phyloP scores from a whole-genome alignment of 345 rosid genomes.

The Toxicodendron radicans region DNA sequence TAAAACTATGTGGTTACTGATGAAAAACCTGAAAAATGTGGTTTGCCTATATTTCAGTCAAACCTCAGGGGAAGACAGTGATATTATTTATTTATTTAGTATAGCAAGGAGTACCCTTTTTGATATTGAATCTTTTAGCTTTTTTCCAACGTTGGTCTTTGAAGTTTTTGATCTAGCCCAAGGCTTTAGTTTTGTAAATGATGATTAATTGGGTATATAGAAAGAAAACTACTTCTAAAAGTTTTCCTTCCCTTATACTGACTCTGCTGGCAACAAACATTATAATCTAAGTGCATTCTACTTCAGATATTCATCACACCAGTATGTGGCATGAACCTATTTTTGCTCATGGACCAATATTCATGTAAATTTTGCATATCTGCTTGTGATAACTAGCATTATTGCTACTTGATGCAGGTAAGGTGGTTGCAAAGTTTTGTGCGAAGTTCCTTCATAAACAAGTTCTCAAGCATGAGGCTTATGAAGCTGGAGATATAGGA shows the following conservation, averaged over 20 bases:
- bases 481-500: conserved; percentile 71
- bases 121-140: not conserved
- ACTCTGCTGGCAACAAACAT: not conserved
- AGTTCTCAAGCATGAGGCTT: conserved; percentile 68
- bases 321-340: not conserved
- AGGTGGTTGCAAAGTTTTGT: conserved; percentile 92
- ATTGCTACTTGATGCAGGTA: conserved; percentile 48
- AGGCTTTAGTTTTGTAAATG: not conserved
- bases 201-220: not conserved
- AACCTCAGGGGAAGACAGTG: not conserved
- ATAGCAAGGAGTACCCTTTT: not conserved
- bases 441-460: conserved; percentile 90
- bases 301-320: not conserved
- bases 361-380: not conserved
- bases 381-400: not conserved
- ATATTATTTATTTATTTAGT: too few species aligned
- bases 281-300: not conserved
- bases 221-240: not conserved
- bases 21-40: not conserved
- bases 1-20: not conserved
- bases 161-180: not conserved
- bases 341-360: not conserved
- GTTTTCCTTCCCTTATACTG: not conserved
- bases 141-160: not conserved
- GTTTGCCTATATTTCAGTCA: not conserved